Base-by-base conservation (phyloP, 1,139 yeast genomes). In the Yamadazyma conglobata region DNA sequence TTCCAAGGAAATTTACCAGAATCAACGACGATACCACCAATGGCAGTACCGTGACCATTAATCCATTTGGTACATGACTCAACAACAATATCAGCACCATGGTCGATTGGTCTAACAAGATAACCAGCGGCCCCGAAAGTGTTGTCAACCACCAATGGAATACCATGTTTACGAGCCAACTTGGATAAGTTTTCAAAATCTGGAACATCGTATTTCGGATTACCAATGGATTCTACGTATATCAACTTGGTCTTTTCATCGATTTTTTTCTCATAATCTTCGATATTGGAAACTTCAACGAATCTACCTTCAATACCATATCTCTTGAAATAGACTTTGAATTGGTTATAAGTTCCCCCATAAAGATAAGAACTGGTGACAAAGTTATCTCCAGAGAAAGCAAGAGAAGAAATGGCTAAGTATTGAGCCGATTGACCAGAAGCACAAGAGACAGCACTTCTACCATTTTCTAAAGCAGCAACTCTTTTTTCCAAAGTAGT, bases 41-140 rank as follows among this genome's bases (percentile, higher is more conserved):
- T 80, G 31, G 96, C 85, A 38, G 88, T 88, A 54, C 97, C 97
- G 56, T 89, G 97, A 39, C 96, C 98, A 44, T 95, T 95, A 47
- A 91, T 88, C 96, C 96, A 91, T 62, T 91, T 91, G 35, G 97
- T 91, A 33, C 96, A 96, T 35, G 96, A 88, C 61, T 89, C 96
- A 25, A 73, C 77, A 21, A 75, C 73, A 40, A 87, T 82, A 54
- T 87, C 95, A 25, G 87, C 97, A 44, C 97, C 97, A 50, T 76
- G 84, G 40, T 82, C 84, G 46, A 91, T 60, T 42, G 98, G 98
- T 48, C 76, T 79, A 40, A 87, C 73, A 49, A 85, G 74, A 69
- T 64, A 88, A 30, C 97, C 97, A 58, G 95, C 96, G 27, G 96
- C 96, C 54, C 96, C 97, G 50, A 89, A 89, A 18, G 98, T 91